Base-by-base conservation (phyloP, 768 basidiomycete species). In the Panaeolus cyanescens region DNA sequence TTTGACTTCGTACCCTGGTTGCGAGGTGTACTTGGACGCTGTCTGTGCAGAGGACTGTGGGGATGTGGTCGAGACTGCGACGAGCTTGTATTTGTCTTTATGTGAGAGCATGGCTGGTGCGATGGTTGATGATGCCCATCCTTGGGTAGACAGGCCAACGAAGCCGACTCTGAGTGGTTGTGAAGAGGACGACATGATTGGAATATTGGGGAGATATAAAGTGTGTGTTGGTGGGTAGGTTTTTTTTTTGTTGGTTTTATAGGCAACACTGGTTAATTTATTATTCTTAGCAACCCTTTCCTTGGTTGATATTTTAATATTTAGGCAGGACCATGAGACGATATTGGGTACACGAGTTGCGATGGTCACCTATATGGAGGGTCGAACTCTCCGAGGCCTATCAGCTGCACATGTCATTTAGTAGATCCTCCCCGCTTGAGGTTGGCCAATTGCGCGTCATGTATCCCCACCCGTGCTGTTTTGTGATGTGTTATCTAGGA, bases 61-160 rank as follows among this genome's bases (percentile, higher is more conserved):
- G 8, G 71, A 74, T 34, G 71, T 69, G 2, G 79, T 79, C 13
- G 73, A 77, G 30, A 79, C 64, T 1, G 78, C 78, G 19, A 63
- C 69, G 33, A 79, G 57, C 8, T 65, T 65, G 62, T 71, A 79
- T 22, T 66, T 64, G 32, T 54, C 59, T n/a, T 63, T 59, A 25
- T 68, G 59, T 1, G 66, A 67, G 10, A 63, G 59, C 17, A 77
- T 55, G 8, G 71, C 58, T 8, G 76, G 76, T 0, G 50, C 72
- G 9, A 72, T 68, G 1, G 65, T 59, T 4, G 20, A 45, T 2
- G 74, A 62, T 4, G 75, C 75, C 75, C 77, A 77, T 8, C 76
- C 74, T 6, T 63, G 60, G 3, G 67, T 58, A 8, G 74, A 76
- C 15, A 76, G 70, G 7, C 77, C 77, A n/a, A 78, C 66, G 60